phyloP scores from a whole-genome alignment of 495 filamentous ascomycete species.

The Podospora pseudopauciseta region DNA sequence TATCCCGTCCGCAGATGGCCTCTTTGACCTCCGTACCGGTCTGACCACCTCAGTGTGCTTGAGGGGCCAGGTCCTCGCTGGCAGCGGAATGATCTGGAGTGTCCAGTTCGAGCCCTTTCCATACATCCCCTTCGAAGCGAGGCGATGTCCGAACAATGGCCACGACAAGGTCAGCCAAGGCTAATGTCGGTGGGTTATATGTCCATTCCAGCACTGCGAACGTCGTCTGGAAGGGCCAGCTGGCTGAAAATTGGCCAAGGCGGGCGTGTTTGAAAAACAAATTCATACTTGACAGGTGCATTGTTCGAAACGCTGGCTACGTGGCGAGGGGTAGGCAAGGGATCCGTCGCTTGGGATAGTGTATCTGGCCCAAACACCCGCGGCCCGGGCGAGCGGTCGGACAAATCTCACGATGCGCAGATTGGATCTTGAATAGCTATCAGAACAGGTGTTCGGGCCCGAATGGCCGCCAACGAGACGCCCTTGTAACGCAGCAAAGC shows the following conservation, averaged over 20 bases:
- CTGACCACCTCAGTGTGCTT: too few species aligned
- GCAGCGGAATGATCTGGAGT: neutral
- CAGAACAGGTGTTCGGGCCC: slow-evolving; percentile 1
- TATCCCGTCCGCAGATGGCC: too few species aligned
- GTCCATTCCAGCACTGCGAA: neutral
- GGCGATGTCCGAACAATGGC: neutral
- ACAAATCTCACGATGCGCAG: neutral
- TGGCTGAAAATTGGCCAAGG: neutral
- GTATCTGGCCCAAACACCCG: neutral
- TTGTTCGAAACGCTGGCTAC: neutral
- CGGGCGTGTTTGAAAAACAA: neutral
- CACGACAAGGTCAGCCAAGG: neutral
- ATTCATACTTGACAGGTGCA: neutral
- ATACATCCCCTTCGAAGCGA: neutral
- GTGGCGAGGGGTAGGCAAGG: neutral
- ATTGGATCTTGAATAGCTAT: neutral
- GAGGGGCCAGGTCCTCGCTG: too few species aligned
- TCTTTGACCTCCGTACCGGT: too few species aligned
- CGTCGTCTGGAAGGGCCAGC: neutral
- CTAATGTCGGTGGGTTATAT: neutral
- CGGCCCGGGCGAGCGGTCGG: slow-evolving; percentile 4
- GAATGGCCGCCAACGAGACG: slow-evolving; percentile 4
- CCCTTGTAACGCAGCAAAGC: slow-evolving; percentile 8
- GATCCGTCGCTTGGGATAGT: slow-evolving; percentile 8
- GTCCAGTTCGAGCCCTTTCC: neutral